phyloP scores from a whole-genome alignment of 306 rosid genomes.

The Parietaria judaica region DNA sequence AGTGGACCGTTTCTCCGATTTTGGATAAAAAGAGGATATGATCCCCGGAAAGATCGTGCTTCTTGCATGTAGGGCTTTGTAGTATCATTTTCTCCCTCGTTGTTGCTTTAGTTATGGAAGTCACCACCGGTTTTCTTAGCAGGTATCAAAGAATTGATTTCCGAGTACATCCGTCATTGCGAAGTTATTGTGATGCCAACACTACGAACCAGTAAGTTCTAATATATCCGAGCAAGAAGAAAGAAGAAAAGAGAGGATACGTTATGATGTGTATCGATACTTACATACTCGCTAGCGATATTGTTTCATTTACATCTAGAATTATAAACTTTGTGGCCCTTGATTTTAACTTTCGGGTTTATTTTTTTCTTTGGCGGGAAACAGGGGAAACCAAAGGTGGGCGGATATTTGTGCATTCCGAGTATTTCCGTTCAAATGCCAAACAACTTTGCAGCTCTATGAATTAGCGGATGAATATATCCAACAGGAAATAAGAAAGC shows the following conservation, averaged over 20 bases:
- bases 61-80: constrained; percentile 65
- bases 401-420: constrained; percentile 72
- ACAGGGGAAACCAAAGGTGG: constrained; percentile 57
- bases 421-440: constrained; percentile 78
- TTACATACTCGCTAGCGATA: neutral
- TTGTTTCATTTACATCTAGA: neutral
- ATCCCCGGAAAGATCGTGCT: constrained; percentile 75
- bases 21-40: constrained; percentile 92
- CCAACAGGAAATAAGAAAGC: constrained; percentile 68
- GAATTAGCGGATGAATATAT: constrained; percentile 88
- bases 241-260: neutral
- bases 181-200: constrained; percentile 60
- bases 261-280: neutral
- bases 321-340: neutral
- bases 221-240: neutral
- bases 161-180: constrained; percentile 67
- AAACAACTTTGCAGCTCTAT: constrained; percentile 77
- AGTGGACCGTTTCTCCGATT: constrained; percentile 89
- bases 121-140: constrained; percentile 23
- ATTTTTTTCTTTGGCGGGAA: neutral
- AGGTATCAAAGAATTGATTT: constrained; percentile 81
- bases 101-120: constrained; percentile 5
- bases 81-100: constrained; percentile 4
- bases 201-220: constrained; percentile 52
- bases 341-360: neutral